phyloP scores from a whole-genome alignment of 2,329 filamentous ascomycete genomes.

The Colletotrichum camelliae region DNA sequence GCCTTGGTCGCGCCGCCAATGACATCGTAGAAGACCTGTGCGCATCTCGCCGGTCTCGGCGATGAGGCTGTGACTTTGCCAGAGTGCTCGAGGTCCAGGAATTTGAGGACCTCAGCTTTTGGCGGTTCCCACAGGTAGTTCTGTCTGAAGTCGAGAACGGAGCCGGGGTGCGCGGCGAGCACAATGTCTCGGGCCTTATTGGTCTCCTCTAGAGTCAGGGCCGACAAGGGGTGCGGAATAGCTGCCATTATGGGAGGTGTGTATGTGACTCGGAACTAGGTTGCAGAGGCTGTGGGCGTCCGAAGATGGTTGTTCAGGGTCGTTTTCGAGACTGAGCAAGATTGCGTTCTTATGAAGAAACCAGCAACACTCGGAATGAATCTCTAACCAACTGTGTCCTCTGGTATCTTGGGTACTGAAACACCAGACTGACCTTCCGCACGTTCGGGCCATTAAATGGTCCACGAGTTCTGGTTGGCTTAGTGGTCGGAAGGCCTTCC shows the following conservation, averaged over 20 bases:
- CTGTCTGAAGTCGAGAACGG: slow-evolving; percentile 44
- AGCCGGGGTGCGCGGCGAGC: slow-evolving; percentile 29
- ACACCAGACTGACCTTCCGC: background rate
- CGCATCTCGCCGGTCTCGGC: slow-evolving; percentile 37
- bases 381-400: background rate
- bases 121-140: slow-evolving; percentile 51
- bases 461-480: background rate
- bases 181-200: slow-evolving; percentile 39
- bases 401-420: background rate
- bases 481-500: background rate
- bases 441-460: background rate
- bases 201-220: slow-evolving; percentile 32
- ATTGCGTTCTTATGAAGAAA: background rate
- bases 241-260: slow-evolving; percentile 12
- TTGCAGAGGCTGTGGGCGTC: background rate
- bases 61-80: slow-evolving; percentile 26
- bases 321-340: background rate
- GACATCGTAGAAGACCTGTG: slow-evolving; percentile 41
- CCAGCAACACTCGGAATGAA: background rate
- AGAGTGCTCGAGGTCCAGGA: slow-evolving; percentile 45
- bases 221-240: slow-evolving; percentile 36
- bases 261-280: background rate
- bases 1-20: slow-evolving; percentile 29
- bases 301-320: background rate
- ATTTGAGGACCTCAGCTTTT: slow-evolving; percentile 46